Conservation (phyloP, 345 rosid species). For the Linum trigynum region DNA sequence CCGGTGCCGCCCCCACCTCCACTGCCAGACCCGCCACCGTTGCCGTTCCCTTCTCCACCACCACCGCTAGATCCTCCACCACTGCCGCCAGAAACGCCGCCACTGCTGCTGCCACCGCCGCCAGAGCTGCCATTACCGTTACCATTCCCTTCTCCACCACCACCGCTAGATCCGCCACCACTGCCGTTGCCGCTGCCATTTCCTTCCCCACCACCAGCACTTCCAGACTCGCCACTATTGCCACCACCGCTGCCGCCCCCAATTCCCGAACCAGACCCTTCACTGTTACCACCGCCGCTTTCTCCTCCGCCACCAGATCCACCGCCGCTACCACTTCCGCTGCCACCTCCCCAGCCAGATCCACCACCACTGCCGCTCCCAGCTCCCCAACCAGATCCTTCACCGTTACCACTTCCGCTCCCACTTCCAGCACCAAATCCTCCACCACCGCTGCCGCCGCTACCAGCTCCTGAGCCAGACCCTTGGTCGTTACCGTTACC, state of each 20-base stretch:
- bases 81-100: constrained; percentile 5
- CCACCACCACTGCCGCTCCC: background rate
- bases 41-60: background rate
- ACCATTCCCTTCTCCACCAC: constrained; percentile 23
- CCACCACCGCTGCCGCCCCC: background rate
- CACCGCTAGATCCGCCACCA: constrained; percentile 6
- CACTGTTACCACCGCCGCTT: too few relatives aligned
- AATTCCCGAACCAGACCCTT: background rate
- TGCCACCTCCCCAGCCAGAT: background rate
- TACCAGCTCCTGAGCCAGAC: background rate
- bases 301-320: too few relatives aligned
- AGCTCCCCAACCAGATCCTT: background rate
- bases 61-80: background rate
- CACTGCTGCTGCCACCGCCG: constrained; percentile 17
- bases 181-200: constrained; percentile 1
- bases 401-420: background rate
- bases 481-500: background rate
- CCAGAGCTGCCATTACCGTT: constrained; percentile 18
- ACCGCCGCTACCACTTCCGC: too few relatives aligned
- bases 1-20: constrained; percentile 15
- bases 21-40: constrained; percentile 15
- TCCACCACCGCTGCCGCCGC: background rate
- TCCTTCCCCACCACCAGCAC: constrained; percentile 2
- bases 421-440: background rate
- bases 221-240: background rate